phyloP scores from a whole-genome alignment of 257 asterid species.

The Scutellaria baicalensis region DNA sequence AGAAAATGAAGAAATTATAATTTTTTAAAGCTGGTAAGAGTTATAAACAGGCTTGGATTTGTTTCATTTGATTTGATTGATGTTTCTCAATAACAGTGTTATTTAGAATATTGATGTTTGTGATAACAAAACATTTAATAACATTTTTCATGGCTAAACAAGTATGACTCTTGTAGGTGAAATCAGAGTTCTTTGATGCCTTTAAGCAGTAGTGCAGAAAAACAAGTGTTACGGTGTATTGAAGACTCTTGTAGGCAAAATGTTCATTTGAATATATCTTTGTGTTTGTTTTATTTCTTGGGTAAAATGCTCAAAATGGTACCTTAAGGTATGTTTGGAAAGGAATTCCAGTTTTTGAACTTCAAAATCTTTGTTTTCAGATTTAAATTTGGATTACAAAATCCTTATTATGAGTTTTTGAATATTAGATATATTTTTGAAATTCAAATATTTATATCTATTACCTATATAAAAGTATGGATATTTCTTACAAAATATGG shows the following conservation, averaged over 20 bases:
- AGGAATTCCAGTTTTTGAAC: no score
- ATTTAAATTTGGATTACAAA: no score
- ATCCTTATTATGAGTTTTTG: no score
- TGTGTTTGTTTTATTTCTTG: background rate
- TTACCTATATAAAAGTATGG: no score
- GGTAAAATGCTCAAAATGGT: no score
- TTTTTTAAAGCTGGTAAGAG: background rate
- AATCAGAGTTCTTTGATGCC: conserved; percentile 88
- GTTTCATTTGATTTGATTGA: conserved; percentile 11
- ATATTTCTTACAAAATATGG: no score
- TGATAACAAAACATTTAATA: background rate
- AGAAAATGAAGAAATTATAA: background rate
- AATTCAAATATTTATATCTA: no score
- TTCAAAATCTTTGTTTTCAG: no score
- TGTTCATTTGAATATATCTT: no score
- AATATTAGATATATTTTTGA: no score
- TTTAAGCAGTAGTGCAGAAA: conserved; percentile 94
- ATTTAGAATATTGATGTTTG: background rate
- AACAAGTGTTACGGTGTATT: conserved; percentile 37
- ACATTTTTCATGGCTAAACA: conserved; percentile 7
- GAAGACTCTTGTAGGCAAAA: background rate
- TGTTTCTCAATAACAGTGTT: conserved; percentile 4
- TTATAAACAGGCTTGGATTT: conserved; percentile 4
- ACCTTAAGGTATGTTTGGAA: no score
- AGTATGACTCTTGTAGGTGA: conserved; percentile 49